Percentiles rank a stretch among this genome's conserved stretches.
phyloP scores from a whole-genome alignment of 768 basidiomycete species.

The Pisolithus sp. region DNA sequence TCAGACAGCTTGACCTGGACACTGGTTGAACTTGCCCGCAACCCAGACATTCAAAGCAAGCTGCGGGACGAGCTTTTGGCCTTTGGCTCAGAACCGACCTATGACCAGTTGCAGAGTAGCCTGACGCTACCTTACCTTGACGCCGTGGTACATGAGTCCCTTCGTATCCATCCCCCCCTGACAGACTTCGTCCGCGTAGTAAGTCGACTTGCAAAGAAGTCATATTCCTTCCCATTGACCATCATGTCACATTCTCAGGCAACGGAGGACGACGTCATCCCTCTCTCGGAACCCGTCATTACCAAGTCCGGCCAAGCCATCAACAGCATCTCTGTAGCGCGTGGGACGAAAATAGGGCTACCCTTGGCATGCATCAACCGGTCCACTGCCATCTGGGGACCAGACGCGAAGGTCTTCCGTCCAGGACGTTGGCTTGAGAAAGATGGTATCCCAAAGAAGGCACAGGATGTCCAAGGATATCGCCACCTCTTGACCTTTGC shows the following conservation, averaged over 20 bases:
- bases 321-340: conserved; percentile 29
- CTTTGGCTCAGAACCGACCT: conserved; percentile 28
- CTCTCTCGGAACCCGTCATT: conserved; percentile 28
- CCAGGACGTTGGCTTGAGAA: conserved; percentile 15
- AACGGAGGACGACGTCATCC: conserved; percentile 32
- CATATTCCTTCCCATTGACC: not conserved
- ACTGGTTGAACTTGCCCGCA: conserved; percentile 22
- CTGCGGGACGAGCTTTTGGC: conserved; percentile 5
- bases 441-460: conserved; percentile 9
- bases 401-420: conserved; percentile 18
- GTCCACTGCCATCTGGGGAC: conserved; percentile 22
- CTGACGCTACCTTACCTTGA: conserved; percentile 34
- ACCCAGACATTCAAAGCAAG: conserved; percentile 20
- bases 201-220: conserved; percentile 1
- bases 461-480: conserved; percentile 20
- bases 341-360: conserved; percentile 31
- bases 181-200: conserved; percentile 27
- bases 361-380: conserved; percentile 5
- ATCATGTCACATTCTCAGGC: conserved; percentile 23
- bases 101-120: conserved; percentile 31
- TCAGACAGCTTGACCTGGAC: conserved; percentile 24
- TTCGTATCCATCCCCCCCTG: conserved; percentile 33
- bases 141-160: conserved; percentile 11
- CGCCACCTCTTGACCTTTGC: conserved; percentile 23
- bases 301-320: conserved; percentile 24